Conservation (phyloP, 768 basidiomycete genomes). For the Tricholoma hemisulphureum region DNA sequence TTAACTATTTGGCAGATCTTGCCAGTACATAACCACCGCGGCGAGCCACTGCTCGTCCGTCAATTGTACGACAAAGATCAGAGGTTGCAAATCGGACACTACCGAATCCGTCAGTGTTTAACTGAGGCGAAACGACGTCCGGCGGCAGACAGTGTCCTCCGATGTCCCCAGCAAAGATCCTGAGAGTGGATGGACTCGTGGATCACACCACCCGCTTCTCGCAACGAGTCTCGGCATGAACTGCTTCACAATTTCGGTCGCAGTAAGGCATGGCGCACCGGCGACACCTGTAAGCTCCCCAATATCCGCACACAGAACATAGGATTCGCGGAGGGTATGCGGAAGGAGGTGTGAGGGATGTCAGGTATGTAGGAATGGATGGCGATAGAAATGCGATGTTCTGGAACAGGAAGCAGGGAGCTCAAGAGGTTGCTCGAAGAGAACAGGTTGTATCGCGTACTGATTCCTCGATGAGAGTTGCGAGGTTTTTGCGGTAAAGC, state of each 20-base stretch:
- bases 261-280: conserved; percentile 79
- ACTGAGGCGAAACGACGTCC: neutral
- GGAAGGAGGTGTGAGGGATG: conserved; percentile 58
- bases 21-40: too few species aligned
- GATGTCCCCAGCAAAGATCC: neutral
- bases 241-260: conserved; percentile 65
- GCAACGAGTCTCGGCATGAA: conserved; percentile 80
- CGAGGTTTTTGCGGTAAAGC: conserved; percentile 78
- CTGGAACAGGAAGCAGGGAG: conserved; percentile 33
- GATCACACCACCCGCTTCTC: conserved; percentile 64
- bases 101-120: too few species aligned
- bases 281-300: conserved; percentile 76
- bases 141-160: neutral
- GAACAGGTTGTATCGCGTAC: conserved; percentile 44
- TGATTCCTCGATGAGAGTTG: conserved; percentile 74
- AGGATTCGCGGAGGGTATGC: conserved; percentile 65
- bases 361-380: conserved; percentile 66
- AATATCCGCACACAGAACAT: conserved; percentile 87
- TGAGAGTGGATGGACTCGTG: neutral
- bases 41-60: too few species aligned
- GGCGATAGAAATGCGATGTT: conserved; percentile 55
- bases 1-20: too few species aligned
- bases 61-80: neutral
- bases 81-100: neutral
- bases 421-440: neutral